phyloP scores from a whole-genome alignment of 106 monocot species.

The Dioscorea dumetorum region DNA sequence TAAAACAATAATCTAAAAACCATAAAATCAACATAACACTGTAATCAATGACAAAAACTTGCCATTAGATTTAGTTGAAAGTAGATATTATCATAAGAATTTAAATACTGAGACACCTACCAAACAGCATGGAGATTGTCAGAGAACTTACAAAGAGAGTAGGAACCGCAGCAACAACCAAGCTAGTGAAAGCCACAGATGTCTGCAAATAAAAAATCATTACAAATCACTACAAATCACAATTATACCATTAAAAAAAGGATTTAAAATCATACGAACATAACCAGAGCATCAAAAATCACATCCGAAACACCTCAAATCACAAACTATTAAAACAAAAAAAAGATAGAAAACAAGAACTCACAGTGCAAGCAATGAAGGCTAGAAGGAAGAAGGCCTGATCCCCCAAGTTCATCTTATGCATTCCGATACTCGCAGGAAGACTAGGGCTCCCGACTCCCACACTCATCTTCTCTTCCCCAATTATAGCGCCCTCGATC shows the following conservation, averaged over 20 bases:
- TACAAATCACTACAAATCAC: too few species aligned
- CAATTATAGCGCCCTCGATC: background rate
- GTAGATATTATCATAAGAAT: too few species aligned
- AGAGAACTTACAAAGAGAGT: conserved; percentile 66
- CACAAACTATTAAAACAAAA: background rate
- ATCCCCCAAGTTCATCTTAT: conserved; percentile 43
- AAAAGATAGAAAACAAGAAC: background rate
- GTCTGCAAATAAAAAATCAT: conserved; percentile 46
- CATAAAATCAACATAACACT: too few species aligned
- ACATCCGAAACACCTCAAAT: background rate
- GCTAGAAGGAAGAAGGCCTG: conserved; percentile 66
- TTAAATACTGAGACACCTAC: too few species aligned
- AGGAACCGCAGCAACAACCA: conserved; percentile 72
- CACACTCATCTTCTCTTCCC: background rate
- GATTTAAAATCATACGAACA: background rate
- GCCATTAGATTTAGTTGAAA: too few species aligned
- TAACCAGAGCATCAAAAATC: background rate
- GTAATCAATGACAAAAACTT: too few species aligned
- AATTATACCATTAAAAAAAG: too few species aligned
- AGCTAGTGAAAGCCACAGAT: conserved; percentile 70
- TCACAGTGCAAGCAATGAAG: conserved; percentile 55
- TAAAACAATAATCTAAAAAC: too few species aligned
- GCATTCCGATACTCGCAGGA: conserved; percentile 11
- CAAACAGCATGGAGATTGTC: too few species aligned
- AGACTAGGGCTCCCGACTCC: conserved; percentile 26